Percentiles rank a stretch among this genome's conserved stretches.
phyloP scores from a whole-genome alignment of 192 early-diverging fungal genomes.

The Coemansia biformis region DNA sequence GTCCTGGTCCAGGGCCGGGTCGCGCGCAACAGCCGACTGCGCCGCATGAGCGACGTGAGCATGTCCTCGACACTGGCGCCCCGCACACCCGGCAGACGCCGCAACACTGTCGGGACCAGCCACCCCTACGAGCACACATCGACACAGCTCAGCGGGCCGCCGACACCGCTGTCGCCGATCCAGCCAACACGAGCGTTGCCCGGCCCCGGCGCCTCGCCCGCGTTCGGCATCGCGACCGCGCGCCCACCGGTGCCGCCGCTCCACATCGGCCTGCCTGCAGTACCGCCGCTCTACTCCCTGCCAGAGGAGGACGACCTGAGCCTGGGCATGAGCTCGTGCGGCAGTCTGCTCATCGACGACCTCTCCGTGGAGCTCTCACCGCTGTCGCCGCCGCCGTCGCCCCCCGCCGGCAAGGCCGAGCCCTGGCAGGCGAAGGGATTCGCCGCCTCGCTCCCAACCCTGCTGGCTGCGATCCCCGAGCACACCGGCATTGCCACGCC shows the following conservation, averaged over 20 bases:
- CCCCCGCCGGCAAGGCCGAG: background rate
- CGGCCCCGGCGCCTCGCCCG: background rate
- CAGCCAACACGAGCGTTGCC: background rate
- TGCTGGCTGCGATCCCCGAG: conserved; percentile 4
- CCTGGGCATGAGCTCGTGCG: no score
- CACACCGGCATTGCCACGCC: no score
- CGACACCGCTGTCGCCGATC: background rate
- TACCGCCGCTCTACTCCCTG: no score
- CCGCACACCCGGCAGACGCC: conserved; percentile 12
- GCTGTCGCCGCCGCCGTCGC: conserved; percentile 14
- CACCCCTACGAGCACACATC: conserved; percentile 4
- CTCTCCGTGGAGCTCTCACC: background rate
- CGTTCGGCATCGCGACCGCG: no score
- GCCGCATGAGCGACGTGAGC: conserved; percentile 34
- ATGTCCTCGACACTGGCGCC: conserved; percentile 8
- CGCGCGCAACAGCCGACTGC: conserved; percentile 28
- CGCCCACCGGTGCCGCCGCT: no score
- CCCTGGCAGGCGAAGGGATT: no score
- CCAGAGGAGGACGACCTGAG: no score
- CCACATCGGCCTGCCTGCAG: no score
- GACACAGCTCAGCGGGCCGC: background rate
- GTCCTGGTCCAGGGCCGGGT: conserved; percentile 27
- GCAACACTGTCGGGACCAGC: conserved; percentile 30
- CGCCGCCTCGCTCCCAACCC: conserved; percentile 6
- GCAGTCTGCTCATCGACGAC: background rate